These are phyloP conservation scores for Hygrophila difformis DNA, from an alignment of 257 asterid species.

Conservation along the genomic window DNA sequence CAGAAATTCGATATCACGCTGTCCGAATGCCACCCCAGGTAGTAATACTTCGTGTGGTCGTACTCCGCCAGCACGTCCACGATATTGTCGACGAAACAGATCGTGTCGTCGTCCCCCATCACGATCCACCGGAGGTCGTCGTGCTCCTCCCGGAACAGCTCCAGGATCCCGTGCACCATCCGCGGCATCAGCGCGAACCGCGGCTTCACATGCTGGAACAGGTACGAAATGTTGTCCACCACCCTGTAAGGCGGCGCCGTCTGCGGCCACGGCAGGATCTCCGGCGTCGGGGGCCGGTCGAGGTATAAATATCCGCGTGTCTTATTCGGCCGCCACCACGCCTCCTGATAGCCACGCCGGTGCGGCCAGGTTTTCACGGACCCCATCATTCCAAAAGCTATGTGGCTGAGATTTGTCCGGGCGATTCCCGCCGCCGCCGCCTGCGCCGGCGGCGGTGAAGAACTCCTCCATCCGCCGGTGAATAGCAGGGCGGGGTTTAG, in stretches of 20 bases:
- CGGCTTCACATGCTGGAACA: slow-evolving; percentile 23
- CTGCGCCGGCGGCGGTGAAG: slow-evolving; percentile 11
- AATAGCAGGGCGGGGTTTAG: not conserved
- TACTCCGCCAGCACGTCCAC: slow-evolving; percentile 31
- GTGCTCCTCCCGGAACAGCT: slow-evolving; percentile 31
- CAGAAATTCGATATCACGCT: slow-evolving; percentile 37
- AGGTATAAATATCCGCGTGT: slow-evolving; percentile 38
- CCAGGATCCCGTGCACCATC: slow-evolving; percentile 55
- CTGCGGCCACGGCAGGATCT: slow-evolving; percentile 44
- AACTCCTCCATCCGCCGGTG: not conserved
- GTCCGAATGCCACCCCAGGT: slow-evolving; percentile 58
- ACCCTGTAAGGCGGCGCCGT: slow-evolving; percentile 39
- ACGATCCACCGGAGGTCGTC: slow-evolving; percentile 45
- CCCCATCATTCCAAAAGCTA: slow-evolving; percentile 47
- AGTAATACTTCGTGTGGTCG: slow-evolving; percentile 49
- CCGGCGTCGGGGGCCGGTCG: slow-evolving; percentile 30
- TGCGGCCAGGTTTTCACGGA: slow-evolving; percentile 34
- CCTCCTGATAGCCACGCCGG: slow-evolving; percentile 30
- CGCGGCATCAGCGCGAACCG: slow-evolving; percentile 28
- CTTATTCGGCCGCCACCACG: slow-evolving; percentile 50
- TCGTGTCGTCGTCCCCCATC: slow-evolving; percentile 69
- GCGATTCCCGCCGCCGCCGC: not conserved
- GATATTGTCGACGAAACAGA: slow-evolving; percentile 52
- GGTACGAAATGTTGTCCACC: slow-evolving; percentile 20
- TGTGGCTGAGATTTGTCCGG: slow-evolving; percentile 34